phyloP scores from a whole-genome alignment of 1,284 basidiomycete species.

The Ganoderma leucocontextum region DNA sequence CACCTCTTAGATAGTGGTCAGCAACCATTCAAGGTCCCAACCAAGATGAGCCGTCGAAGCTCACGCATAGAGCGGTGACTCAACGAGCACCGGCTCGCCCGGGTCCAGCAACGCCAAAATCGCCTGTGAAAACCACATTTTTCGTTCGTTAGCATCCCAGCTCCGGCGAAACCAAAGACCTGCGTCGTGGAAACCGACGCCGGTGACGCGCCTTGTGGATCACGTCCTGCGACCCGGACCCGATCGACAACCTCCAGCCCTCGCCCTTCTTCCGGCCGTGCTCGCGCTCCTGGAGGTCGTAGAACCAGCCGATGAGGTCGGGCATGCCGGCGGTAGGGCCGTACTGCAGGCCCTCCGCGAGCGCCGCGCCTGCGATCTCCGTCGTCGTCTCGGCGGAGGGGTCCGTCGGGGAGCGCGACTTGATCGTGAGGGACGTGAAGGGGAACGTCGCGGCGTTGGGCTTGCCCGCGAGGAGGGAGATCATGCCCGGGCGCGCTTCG shows the following conservation, averaged over 20 bases:
- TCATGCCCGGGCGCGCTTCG: slow-evolving; percentile 80
- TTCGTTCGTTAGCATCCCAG: slow-evolving; percentile 3
- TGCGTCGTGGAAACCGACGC: slow-evolving; percentile 36
- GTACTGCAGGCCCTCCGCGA: slow-evolving; percentile 79
- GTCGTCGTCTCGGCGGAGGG: slow-evolving; percentile 54
- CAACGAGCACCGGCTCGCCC: slow-evolving; percentile 86
- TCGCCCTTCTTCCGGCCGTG: slow-evolving; percentile 68
- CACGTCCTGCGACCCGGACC: slow-evolving; percentile 88
- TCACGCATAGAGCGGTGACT: slow-evolving; percentile 88
- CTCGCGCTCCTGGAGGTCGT: slow-evolving; percentile 68
- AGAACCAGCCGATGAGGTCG: slow-evolving; percentile 70
- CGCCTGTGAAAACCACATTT: slow-evolving; percentile 48
- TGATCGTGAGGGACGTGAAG: slow-evolving; percentile 78
- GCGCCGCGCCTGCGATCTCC: slow-evolving; percentile 61
- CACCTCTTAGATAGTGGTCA: slow-evolving; percentile 52
- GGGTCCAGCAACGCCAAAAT: slow-evolving; percentile 72
- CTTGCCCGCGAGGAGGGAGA: slow-evolving; percentile 88
- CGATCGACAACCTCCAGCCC: slow-evolving; percentile 80
- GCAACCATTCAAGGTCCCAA: background rate
- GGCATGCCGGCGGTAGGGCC: slow-evolving; percentile 79
- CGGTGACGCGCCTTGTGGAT: slow-evolving; percentile 72
- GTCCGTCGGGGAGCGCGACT: slow-evolving; percentile 53
- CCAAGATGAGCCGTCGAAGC: slow-evolving; percentile 35
- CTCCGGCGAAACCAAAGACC: background rate
- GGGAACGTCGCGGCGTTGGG: slow-evolving; percentile 94